These are phyloP conservation scores for Russula griseocarnosa DNA, from an alignment of 768 basidiomycete genomes.

Conservation along the genomic window DNA sequence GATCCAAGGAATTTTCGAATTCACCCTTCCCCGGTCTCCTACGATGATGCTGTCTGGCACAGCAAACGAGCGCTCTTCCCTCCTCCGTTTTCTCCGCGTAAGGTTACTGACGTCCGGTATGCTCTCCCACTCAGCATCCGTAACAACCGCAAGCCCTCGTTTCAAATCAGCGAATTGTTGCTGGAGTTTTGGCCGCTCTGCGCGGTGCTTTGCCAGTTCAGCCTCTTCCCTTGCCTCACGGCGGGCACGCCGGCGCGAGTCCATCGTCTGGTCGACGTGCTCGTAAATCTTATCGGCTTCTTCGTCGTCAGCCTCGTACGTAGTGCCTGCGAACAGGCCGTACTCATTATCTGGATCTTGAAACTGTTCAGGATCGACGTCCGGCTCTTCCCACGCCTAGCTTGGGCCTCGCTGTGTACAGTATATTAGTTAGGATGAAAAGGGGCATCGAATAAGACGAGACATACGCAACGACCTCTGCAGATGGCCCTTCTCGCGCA, in stretches of 20 bases:
- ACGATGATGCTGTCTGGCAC: slow-evolving; percentile 93
- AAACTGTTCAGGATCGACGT: slow-evolving; percentile 85
- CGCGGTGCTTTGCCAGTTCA: slow-evolving; percentile 71
- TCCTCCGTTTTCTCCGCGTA: slow-evolving; percentile 83
- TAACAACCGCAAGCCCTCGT: slow-evolving; percentile 77
- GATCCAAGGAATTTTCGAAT: slow-evolving; percentile 73
- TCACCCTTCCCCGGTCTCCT: slow-evolving; percentile 73
- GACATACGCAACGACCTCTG: slow-evolving; percentile 82
- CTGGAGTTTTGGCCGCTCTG: slow-evolving; percentile 91
- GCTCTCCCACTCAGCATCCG: slow-evolving; percentile 90
- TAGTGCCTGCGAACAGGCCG: slow-evolving; percentile 91
- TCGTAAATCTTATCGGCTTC: slow-evolving; percentile 97
- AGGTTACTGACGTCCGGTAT: slow-evolving; percentile 97
- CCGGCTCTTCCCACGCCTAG: slow-evolving; percentile 83
- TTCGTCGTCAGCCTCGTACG: slow-evolving; percentile 96
- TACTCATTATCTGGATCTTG: slow-evolving; percentile 98
- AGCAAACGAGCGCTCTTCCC: slow-evolving; percentile 80
- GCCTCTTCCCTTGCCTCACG: slow-evolving; percentile 75
- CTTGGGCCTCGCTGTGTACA: slow-evolving; percentile 84
- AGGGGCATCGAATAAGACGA: background rate
- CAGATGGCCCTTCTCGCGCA: slow-evolving; percentile 90
- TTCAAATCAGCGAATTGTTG: slow-evolving; percentile 96
- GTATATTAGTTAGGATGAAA: slow-evolving; percentile 14
- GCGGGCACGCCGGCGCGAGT: slow-evolving; percentile 70
- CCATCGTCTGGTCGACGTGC: slow-evolving; percentile 86